These are phyloP conservation scores for Trametes pubescens DNA, from an alignment of 1,284 basidiomycete genomes.

Conservation along the genomic window DNA sequence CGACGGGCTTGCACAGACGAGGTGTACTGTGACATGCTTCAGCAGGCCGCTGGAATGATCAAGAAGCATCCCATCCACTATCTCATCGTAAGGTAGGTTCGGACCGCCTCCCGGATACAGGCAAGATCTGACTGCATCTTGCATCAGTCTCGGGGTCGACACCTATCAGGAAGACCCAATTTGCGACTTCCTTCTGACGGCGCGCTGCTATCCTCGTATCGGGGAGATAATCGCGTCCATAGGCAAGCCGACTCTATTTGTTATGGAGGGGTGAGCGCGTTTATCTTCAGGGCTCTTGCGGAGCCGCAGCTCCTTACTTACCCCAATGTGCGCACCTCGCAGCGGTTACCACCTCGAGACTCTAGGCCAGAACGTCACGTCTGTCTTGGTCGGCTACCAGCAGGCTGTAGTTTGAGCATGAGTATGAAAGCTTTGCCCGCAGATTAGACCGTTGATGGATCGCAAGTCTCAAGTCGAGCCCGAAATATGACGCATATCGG, in stretches of 20 bases:
- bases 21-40: constrained; percentile 40
- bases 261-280: constrained; percentile 47
- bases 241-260: constrained; percentile 43
- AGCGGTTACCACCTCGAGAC: constrained; percentile 43
- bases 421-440: constrained; percentile 2
- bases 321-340: background rate
- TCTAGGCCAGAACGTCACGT: constrained; percentile 40
- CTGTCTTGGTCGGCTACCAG: constrained; percentile 39
- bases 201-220: constrained; percentile 42
- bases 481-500: constrained; percentile 2
- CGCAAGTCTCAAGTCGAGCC: background rate
- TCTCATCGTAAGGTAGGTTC: constrained; percentile 44
- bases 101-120: background rate
- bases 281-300: background rate
- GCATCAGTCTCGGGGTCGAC: constrained; percentile 46
- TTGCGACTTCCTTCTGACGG: constrained; percentile 45
- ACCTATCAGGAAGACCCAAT: constrained; percentile 48
- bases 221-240: constrained; percentile 41
- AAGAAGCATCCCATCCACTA: constrained; percentile 34
- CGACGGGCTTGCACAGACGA: constrained; percentile 39
- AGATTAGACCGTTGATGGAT: background rate
- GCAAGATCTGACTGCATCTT: background rate
- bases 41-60: constrained; percentile 35
- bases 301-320: constrained; percentile 8
- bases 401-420: constrained; percentile 10